Conservation (phyloP, 305 asterid species). For the Rubia peregrina region DNA sequence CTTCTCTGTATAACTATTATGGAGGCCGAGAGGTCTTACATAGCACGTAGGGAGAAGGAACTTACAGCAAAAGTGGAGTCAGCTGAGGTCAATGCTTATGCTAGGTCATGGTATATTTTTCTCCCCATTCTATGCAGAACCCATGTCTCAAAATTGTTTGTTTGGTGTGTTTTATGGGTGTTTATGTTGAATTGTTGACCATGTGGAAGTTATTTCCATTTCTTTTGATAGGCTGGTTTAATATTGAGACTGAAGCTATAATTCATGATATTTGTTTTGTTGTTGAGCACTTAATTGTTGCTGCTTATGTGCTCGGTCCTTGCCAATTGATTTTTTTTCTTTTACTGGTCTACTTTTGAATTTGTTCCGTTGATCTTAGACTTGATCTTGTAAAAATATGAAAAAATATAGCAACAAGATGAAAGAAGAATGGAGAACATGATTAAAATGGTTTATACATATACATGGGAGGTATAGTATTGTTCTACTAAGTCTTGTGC, state of each 20-base stretch:
- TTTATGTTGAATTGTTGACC: too few species aligned
- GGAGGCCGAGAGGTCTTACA: constrained; percentile 83
- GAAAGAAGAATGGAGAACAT: too few species aligned
- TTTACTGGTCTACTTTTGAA: too few species aligned
- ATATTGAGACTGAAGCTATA: not conserved
- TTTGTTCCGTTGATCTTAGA: too few species aligned
- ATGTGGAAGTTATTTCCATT: not conserved
- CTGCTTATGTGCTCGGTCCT: not conserved
- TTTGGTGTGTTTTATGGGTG: not conserved
- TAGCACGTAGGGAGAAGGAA: constrained; percentile 74
- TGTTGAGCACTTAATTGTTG: not conserved
- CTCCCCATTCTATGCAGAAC: not conserved
- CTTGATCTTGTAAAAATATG: too few species aligned
- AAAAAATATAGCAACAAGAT: too few species aligned
- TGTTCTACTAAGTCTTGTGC: too few species aligned
- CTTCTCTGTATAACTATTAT: constrained; percentile 30
- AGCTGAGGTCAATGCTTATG: constrained; percentile 27
- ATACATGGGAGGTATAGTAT: too few species aligned
- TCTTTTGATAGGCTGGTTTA: not conserved
- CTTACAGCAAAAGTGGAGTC: constrained; percentile 53
- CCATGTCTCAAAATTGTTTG: not conserved
- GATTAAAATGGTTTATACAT: too few species aligned
- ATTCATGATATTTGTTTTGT: not conserved
- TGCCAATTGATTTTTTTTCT: too few species aligned
- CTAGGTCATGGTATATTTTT: not conserved